Evolutionary conservation across 805 yeast species (phyloP).

Genomic region (Hanseniaspora meyeri): DNA sequence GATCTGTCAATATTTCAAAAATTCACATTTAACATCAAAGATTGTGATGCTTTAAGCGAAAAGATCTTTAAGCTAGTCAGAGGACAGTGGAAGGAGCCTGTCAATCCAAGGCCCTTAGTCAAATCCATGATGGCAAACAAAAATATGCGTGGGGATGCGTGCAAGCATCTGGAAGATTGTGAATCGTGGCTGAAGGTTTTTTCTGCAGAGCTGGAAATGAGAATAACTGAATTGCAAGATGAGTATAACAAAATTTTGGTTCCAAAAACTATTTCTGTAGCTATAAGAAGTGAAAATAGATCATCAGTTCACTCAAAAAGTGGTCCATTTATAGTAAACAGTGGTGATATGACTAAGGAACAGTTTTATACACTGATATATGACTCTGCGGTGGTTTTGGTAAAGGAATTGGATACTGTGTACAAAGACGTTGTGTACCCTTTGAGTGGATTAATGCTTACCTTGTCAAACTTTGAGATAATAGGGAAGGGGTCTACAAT

Average conservation of each 20-base stretch:
- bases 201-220: slow-evolving; percentile 59
- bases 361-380: slow-evolving; percentile 21
- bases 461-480: slow-evolving; percentile 43
- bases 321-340: slow-evolving; percentile 17
- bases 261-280: slow-evolving; percentile 38
- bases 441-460: slow-evolving; percentile 38
- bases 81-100: slow-evolving; percentile 46
- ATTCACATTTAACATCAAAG: slow-evolving; percentile 28
- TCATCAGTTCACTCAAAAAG: slow-evolving; percentile 31
- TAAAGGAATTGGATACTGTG: slow-evolving; percentile 31
- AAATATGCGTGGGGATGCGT: slow-evolving; percentile 50
- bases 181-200: slow-evolving; percentile 71
- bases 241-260: slow-evolving; percentile 29
- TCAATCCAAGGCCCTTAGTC: slow-evolving; percentile 47
- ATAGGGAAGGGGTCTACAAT: slow-evolving; percentile 26
- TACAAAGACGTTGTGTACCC: slow-evolving; percentile 32
- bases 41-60: slow-evolving; percentile 37
- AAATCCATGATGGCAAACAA: slow-evolving; percentile 86
- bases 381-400: slow-evolving; percentile 28
- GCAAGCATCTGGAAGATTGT: slow-evolving; percentile 44
- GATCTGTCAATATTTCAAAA: slow-evolving; percentile 7
- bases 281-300: slow-evolving; percentile 25
- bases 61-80: slow-evolving; percentile 50
- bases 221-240: slow-evolving; percentile 68
- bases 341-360: slow-evolving; percentile 15